These are phyloP conservation scores for Brassica carinata DNA, from an alignment of 345 rosid genomes.

Conservation along the genomic window DNA sequence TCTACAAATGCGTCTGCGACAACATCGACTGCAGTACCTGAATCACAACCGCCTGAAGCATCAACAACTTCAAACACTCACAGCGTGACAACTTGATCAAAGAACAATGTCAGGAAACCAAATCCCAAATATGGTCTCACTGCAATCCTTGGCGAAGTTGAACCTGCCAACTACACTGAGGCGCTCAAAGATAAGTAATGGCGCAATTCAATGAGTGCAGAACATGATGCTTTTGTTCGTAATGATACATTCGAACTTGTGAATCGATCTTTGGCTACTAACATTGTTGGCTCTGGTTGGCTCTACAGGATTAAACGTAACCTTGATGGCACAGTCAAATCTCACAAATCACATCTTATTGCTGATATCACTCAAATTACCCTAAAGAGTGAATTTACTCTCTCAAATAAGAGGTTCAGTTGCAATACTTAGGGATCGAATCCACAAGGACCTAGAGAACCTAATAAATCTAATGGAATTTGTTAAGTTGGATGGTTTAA, in stretches of 20 bases:
- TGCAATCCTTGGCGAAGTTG: not conserved
- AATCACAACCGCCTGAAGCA: not conserved
- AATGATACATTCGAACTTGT: not conserved
- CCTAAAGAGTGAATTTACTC: no score
- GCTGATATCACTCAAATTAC: not conserved
- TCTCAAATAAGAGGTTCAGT: no score
- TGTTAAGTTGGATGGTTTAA: no score
- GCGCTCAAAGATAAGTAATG: not conserved
- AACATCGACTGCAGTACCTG: no score
- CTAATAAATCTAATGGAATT: no score
- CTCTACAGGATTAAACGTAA: not conserved
- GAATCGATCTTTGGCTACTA: not conserved
- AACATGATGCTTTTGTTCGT: not conserved
- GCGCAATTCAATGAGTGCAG: not conserved
- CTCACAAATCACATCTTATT: not conserved
- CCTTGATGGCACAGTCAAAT: not conserved
- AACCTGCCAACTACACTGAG: not conserved
- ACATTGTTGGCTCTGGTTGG: not conserved
- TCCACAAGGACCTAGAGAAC: no score
- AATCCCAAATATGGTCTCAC: not conserved
- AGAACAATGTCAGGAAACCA: not conserved
- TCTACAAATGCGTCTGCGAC: no score
- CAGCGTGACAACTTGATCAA: not conserved
- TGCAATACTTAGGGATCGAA: no score
- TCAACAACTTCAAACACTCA: not conserved